Conservation (phyloP, 805 yeast genomes). For the Pichia californica region DNA sequence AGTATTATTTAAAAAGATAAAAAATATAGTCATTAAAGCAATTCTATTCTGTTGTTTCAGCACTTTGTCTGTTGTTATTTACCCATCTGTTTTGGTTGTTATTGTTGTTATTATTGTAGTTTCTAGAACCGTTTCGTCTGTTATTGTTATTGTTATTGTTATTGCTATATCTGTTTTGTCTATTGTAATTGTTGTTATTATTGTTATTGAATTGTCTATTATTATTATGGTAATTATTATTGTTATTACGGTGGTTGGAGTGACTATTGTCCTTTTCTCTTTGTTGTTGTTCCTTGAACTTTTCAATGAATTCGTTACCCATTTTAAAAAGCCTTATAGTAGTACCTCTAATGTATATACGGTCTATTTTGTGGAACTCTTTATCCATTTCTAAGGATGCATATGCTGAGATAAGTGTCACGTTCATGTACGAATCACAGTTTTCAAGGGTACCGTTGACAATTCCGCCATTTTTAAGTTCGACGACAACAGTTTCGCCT, state of each 20-base stretch:
- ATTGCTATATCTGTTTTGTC: slow-evolving; percentile 13
- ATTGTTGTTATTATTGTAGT: slow-evolving; percentile 14
- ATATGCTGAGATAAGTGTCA: slow-evolving; percentile 71
- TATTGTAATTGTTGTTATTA: slow-evolving; percentile 8
- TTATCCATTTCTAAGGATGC: slow-evolving; percentile 59
- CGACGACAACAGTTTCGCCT: slow-evolving; percentile 81
- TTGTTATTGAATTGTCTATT: no score
- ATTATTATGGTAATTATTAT: slow-evolving; percentile 15
- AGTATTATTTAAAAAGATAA: not conserved
- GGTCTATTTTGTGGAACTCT: slow-evolving; percentile 56
- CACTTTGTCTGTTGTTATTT: not conserved
- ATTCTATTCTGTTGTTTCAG: not conserved
- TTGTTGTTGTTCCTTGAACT: slow-evolving; percentile 58
- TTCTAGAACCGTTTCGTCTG: slow-evolving; percentile 25
- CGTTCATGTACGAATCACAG: slow-evolving; percentile 95
- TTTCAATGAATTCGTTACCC: slow-evolving; percentile 71
- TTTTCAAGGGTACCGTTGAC: slow-evolving; percentile 76
- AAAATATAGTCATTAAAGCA: not conserved
- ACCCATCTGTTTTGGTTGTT: slow-evolving; percentile 21
- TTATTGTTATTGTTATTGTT: not conserved
- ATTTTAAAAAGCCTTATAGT: slow-evolving; percentile 74
- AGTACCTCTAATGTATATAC: slow-evolving; percentile 77
- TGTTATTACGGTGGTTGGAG: slow-evolving; percentile 17
- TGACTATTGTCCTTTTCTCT: slow-evolving; percentile 30
- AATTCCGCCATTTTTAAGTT: slow-evolving; percentile 86